phyloP scores from a whole-genome alignment of 805 yeast genomes.

The Helenozyma rhizophorensis region DNA sequence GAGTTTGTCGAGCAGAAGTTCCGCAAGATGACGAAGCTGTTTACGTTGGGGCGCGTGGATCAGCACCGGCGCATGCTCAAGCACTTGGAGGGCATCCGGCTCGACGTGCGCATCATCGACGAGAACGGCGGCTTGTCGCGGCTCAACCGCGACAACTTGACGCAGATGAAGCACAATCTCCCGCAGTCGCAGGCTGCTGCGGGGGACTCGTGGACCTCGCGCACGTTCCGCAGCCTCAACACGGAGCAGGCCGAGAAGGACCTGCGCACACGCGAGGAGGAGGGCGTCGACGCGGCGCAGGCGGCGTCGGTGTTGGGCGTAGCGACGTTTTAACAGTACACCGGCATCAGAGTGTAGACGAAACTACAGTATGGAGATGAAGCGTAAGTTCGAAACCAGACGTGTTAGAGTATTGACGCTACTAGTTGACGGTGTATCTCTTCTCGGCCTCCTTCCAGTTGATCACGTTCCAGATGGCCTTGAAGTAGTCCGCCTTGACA shows the following conservation, averaged over 20 bases:
- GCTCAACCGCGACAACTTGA: constrained; percentile 67
- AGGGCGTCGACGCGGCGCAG: constrained; percentile 65
- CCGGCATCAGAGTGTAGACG: too few relatives aligned
- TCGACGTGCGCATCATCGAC: constrained; percentile 72
- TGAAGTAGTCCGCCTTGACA: constrained; percentile 46
- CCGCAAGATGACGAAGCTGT: constrained; percentile 50
- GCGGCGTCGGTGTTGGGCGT: constrained; percentile 82
- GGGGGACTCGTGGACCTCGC: constrained; percentile 44
- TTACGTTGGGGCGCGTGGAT: constrained; percentile 70
- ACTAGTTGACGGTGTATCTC: constrained; percentile 28
- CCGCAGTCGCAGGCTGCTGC: constrained; percentile 38
- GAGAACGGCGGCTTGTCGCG: constrained; percentile 76
- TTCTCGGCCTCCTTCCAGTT: constrained; percentile 49
- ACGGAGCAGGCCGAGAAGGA: constrained; percentile 24
- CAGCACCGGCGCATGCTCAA: constrained; percentile 78
- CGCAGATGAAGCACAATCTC: constrained; percentile 40
- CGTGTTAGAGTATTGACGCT: too few relatives aligned
- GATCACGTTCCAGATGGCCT: constrained; percentile 48
- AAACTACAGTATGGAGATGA: too few relatives aligned
- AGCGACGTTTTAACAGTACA: constrained; percentile 50
- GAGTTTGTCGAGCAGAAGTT: constrained; percentile 55
- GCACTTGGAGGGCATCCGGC: constrained; percentile 65
- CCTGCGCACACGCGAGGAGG: constrained; percentile 10
- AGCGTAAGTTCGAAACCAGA: too few relatives aligned
- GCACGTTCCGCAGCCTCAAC: constrained; percentile 33